Base-by-base conservation (phyloP, 805 yeast species). In the Candida koratica region DNA sequence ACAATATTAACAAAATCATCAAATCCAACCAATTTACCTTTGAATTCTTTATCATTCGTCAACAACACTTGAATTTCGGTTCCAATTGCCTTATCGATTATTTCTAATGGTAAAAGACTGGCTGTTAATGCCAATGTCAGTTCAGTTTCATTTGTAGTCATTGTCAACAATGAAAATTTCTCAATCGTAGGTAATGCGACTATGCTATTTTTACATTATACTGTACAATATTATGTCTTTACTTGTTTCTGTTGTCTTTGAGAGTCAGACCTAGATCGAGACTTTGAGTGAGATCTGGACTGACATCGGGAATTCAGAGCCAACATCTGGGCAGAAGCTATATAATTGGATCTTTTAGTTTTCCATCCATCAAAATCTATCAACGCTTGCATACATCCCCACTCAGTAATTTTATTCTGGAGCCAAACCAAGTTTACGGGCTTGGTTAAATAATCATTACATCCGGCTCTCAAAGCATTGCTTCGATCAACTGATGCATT, bases 381-480 rank as follows among this genome's bases (percentile, higher is more conserved):
- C 33, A 90, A 64, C 1, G 97, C 97, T 61, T 90, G 98, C 97
- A 90, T 90, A 59, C 97, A 90, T 0, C 98, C 97, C 97, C 97
- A 93, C 59, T 90, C 97, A 0, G 88, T 83, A 35, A 93, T 84
- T 60, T 93, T 93, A 53, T 85, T 86, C 51, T 88, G 85, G 31
- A 93, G 67, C 99, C 99, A 93, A 32, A 79, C 85, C 47, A 90
- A 67, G 49, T 88, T 90, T 6, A 93, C 97, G 0, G 99, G 99
- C 48, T 93, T 93, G 7, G 97, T 93, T 47, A 93, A 63, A 62
- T 83, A 93, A 59, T 93, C 99, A 53, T 93, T 93, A 61, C 99
- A 93, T 31, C 99, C 99, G 3, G 97, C 96, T 18, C 94, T 84
- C 37, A 93, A 67, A 0, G 98, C 98, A 51, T 86, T 85, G 43